A percentile compares a stretch with the other conserved stretches of the same genome.
These are phyloP conservation scores for Avena atlantica DNA, from an alignment of 176 grass and related monocot genomes.

Conservation along the genomic window DNA sequence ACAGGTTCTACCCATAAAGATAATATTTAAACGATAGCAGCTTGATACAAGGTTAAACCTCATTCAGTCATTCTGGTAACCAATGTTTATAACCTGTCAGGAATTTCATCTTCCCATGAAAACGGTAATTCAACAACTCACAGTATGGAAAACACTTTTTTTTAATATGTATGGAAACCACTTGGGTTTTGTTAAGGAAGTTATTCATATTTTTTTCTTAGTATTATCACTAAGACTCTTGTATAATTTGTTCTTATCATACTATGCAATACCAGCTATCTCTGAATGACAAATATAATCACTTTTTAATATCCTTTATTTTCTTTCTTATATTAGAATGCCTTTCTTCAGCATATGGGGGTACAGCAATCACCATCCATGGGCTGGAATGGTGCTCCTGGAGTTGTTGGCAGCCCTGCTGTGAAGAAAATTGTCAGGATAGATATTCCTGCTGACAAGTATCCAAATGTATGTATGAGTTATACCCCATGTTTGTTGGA, in stretches of 20 bases:
- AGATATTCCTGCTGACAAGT: constrained; percentile 84
- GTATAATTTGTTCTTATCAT: neutral
- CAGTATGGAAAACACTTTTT: neutral
- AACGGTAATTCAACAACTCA: neutral
- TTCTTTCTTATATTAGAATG: constrained; percentile 36
- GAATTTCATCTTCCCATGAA: neutral
- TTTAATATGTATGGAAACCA: neutral
- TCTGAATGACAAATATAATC: neutral
- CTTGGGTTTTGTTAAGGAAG: constrained; percentile 10
- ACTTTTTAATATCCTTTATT: neutral
- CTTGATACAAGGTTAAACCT: neutral
- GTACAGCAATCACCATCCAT: constrained; percentile 50
- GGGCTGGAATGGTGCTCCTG: constrained; percentile 65
- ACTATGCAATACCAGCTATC: neutral
- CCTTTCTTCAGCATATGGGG: constrained; percentile 63
- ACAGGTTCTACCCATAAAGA: neutral
- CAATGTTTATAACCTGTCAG: neutral
- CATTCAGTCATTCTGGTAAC: neutral
- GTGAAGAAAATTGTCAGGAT: constrained; percentile 84
- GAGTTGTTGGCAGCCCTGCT: constrained; percentile 47
- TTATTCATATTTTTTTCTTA: constrained; percentile 6
- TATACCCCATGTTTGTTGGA: constrained; percentile 9
- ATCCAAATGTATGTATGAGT: constrained; percentile 71
- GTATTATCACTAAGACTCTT: neutral
- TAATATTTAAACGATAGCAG: constrained; percentile 31